These are phyloP conservation scores for Coniochaeta sp. DNA, from an alignment of 2,329 filamentous ascomycete genomes.

Conservation along the genomic window DNA sequence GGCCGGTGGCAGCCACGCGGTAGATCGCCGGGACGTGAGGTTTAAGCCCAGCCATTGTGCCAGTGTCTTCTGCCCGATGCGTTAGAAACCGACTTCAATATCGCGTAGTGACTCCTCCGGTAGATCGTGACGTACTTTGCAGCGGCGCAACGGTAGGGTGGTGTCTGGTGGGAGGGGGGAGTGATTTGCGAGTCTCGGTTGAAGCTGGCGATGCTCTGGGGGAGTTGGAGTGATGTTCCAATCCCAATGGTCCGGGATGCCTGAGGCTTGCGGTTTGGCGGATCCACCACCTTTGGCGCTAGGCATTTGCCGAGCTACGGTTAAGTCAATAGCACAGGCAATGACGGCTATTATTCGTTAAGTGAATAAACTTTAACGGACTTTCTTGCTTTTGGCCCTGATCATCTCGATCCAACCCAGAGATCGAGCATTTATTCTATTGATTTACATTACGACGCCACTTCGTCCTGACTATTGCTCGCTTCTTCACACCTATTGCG, in stretches of 20 bases:
- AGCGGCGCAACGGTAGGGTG: slow-evolving; percentile 1
- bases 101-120: not conserved
- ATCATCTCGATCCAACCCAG: not conserved
- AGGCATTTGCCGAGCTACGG: not conserved
- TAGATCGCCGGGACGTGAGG: slow-evolving; percentile 59
- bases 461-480: slow-evolving; percentile 6
- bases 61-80: slow-evolving; percentile 10
- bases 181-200: not conserved
- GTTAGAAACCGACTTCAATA: not conserved
- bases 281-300: slow-evolving; percentile 1
- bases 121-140: not conserved
- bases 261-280: slow-evolving; percentile 5
- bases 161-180: slow-evolving; percentile 6
- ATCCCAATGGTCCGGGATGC: slow-evolving; percentile 4
- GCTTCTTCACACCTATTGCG: no score
- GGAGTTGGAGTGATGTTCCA: slow-evolving; percentile 4
- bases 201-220: slow-evolving; percentile 5
- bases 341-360: not conserved
- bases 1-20: slow-evolving; percentile 75
- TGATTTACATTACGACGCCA: not conserved
- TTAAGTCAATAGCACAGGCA: not conserved
- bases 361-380: not conserved
- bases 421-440: slow-evolving; percentile 2
- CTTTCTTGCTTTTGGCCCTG: not conserved
- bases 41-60: slow-evolving; percentile 26